Base-by-base conservation (phyloP, 306 rosid species). In the Vigna nakashimae region DNA sequence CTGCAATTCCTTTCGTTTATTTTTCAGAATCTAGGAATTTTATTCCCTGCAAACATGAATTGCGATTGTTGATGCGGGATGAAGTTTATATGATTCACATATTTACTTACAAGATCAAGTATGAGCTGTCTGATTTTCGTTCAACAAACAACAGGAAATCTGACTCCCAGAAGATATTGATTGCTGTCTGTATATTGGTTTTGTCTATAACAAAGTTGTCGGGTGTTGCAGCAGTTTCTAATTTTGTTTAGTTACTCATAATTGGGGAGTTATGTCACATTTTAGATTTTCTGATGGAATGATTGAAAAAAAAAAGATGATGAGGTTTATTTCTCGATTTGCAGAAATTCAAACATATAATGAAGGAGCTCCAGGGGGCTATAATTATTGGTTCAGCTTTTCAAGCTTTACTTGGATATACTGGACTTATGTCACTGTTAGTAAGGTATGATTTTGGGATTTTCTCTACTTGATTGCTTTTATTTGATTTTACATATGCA, bases 331-430 rank as follows among this genome's bases (percentile, higher is more conserved):
- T 53, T 38, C 71, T 78, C 77, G 4, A 80, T 75, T 70, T 75
- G 82, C 90, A 96, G 99, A 96, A 90, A 85, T 96, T 92, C 84
- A 90, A 83, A 86, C 99, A 92, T 79, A 86, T 93, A 82, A 96
- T 96, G 99, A 96, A 90, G 90, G 97, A 96, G 90, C 88, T 96
- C 77, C 99, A 96, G 85, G 99, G 99, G 67, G 97, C 98, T 74
- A 73, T 92, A 85, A 96, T 96, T 71, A 90, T 92, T 73, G 91
- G 91, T 68, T 91, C 99, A 28, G 84, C 98, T 57, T 96, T 96
- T 86, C 98, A 96, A 87, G 84, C 93, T 67, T 65, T 96, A 73
- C 91, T 96, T 69, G 99, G 99, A 83, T 96, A 96, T 86, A 87
- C 88, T 74, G 99, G 99, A 82, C 86, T 96, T 75, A 91, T 96